Percentiles rank a stretch among this genome's conserved stretches.
Conservation (phyloP, 768 basidiomycete species). For the Leccinum incarnatum region DNA sequence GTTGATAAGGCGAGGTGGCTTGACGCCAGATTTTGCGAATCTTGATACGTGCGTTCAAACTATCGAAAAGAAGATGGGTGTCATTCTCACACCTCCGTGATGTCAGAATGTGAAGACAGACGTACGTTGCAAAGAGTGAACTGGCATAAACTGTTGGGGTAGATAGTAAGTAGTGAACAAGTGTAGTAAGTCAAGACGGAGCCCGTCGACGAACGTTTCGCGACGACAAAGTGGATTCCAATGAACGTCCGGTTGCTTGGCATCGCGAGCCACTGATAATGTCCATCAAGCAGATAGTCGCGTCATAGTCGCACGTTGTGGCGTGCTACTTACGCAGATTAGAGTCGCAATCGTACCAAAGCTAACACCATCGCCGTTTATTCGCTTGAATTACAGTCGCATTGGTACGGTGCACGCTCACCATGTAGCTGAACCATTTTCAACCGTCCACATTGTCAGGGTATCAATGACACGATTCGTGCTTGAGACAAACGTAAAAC, state of each 20-base stretch:
- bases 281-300: not conserved
- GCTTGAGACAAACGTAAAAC: conserved; percentile 3
- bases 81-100: not conserved
- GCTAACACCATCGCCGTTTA: conserved; percentile 5
- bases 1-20: not conserved
- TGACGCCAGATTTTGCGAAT: conserved; percentile 2
- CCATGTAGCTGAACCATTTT: conserved; percentile 25
- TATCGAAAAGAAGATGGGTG: not conserved
- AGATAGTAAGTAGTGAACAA: not conserved
- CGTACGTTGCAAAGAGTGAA: conserved; percentile 27
- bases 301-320: not conserved
- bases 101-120: not conserved
- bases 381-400: no score
- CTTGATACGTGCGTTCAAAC: conserved; percentile 21
- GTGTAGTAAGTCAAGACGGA: not conserved
- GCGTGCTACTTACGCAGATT: conserved; percentile 14
- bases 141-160: conserved; percentile 22
- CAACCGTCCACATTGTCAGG: conserved; percentile 21
- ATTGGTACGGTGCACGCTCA: not conserved
- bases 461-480: conserved; percentile 23
- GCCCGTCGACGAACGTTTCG: conserved; percentile 16
- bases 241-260: conserved; percentile 25
- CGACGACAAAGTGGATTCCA: conserved; percentile 24
- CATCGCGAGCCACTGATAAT: conserved; percentile 20
- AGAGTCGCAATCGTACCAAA: conserved; percentile 16